These are phyloP conservation scores for Seiridium unicorne DNA, from an alignment of 2,329 filamentous ascomycete genomes.

Conservation along the genomic window DNA sequence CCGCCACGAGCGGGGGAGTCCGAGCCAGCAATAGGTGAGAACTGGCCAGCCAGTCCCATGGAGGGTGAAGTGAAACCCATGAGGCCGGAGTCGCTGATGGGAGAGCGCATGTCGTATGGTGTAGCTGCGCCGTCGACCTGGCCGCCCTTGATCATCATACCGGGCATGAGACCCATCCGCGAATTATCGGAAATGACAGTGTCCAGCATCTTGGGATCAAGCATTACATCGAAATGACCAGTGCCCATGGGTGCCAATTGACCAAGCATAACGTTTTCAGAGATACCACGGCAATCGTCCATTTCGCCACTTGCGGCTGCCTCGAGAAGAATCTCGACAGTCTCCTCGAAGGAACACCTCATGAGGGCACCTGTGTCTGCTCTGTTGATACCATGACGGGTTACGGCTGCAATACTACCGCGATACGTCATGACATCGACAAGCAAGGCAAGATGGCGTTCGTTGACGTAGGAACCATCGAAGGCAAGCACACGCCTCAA, in stretches of 20 bases:
- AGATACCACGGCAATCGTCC: slow-evolving; percentile 96
- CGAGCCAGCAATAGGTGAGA: slow-evolving; percentile 79
- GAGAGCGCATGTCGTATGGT: slow-evolving; percentile 87
- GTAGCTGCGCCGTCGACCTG: slow-evolving; percentile 83
- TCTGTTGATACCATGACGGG: slow-evolving; percentile 96
- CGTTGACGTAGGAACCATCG: slow-evolving; percentile 98
- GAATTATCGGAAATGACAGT: slow-evolving; percentile 93
- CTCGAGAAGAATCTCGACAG: slow-evolving; percentile 95
- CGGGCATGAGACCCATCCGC: slow-evolving; percentile 77
- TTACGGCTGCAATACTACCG: slow-evolving; percentile 92
- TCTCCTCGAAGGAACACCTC: slow-evolving; percentile 99
- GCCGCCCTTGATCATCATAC: slow-evolving; percentile 72
- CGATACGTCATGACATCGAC: slow-evolving; percentile 98
- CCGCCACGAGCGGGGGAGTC: slow-evolving; percentile 67
- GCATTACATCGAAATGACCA: slow-evolving; percentile 88
- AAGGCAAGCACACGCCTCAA: slow-evolving; percentile 92
- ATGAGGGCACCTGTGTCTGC: slow-evolving; percentile 97
- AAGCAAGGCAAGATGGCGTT: slow-evolving; percentile 91
- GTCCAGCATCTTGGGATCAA: slow-evolving; percentile 94
- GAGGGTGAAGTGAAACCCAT: slow-evolving; percentile 60
- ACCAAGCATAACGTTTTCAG: slow-evolving; percentile 97
- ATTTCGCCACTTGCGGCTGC: slow-evolving; percentile 92
- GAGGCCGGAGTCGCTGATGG: slow-evolving; percentile 64
- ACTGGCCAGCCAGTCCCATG: slow-evolving; percentile 52
- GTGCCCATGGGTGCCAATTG: slow-evolving; percentile 97